phyloP scores from a whole-genome alignment of 78 protist species.

The Anaeramoeba ignava region DNA sequence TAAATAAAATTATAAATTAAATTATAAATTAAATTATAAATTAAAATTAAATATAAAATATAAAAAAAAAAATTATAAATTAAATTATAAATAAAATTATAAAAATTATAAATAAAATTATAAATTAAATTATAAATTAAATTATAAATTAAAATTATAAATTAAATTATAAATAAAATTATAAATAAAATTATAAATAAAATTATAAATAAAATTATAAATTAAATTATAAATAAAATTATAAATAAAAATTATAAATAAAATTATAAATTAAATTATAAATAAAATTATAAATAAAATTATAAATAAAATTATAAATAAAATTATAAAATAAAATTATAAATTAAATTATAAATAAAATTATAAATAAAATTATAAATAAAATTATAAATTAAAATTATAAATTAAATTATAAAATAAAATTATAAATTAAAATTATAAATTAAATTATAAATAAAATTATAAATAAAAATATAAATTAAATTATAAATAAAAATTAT shows the following conservation, averaged over 20 bases:
- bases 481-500: background rate
- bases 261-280: no score
- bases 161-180: background rate
- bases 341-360: background rate
- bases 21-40: background rate
- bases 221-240: no score
- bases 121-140: background rate
- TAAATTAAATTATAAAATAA: background rate
- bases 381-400: background rate
- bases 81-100: background rate
- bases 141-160: background rate
- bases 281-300: no score
- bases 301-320: background rate
- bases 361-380: background rate
- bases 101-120: background rate
- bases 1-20: background rate
- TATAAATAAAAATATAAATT: background rate
- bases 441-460: background rate
- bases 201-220: no score
- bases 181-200: no score
- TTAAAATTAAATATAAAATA: background rate
- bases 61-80: background rate
- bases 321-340: background rate
- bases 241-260: no score
- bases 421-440: background rate